Conservation (phyloP, 805 yeast species). For the Candida parachauliodes region DNA sequence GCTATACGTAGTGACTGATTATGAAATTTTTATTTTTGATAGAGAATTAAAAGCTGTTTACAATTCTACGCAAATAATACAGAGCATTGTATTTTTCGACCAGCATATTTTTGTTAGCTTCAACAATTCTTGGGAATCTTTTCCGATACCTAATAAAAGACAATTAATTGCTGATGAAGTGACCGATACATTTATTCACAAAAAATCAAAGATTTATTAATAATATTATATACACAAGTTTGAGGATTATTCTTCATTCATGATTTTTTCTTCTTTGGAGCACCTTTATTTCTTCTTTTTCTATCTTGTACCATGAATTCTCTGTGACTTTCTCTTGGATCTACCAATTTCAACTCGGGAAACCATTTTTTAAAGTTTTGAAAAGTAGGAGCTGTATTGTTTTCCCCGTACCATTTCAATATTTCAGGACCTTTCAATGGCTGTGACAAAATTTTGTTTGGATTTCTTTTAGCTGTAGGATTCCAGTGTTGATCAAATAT, state of each 20-base stretch:
- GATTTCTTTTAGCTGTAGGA: constrained; percentile 64
- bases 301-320: constrained; percentile 57
- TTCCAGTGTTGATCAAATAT: constrained; percentile 71
- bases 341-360: constrained; percentile 49
- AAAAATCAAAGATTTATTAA: constrained; percentile 7
- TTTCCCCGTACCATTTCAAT: constrained; percentile 65
- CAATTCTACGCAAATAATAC: not conserved
- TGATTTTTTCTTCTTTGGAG: constrained; percentile 64
- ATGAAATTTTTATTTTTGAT: constrained; percentile 1
- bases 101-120: not conserved
- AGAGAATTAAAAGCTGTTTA: not conserved
- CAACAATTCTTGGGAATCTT: not conserved
- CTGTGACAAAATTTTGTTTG: constrained; percentile 63
- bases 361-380: constrained; percentile 54
- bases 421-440: constrained; percentile 73
- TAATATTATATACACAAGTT: constrained; percentile 8
- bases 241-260: too few species aligned
- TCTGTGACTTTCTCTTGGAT: constrained; percentile 70
- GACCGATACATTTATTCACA: constrained; percentile 25
- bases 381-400: constrained; percentile 63
- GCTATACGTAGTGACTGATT: constrained; percentile 1
- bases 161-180: constrained; percentile 16
- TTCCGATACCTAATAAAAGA: not conserved
- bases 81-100: not conserved
- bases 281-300: constrained; percentile 86